Percentiles rank a stretch among this genome's conserved stretches.
These are phyloP conservation scores for Silybum marianum DNA, from an alignment of 129 eudicot genomes.

Conservation along the genomic window DNA sequence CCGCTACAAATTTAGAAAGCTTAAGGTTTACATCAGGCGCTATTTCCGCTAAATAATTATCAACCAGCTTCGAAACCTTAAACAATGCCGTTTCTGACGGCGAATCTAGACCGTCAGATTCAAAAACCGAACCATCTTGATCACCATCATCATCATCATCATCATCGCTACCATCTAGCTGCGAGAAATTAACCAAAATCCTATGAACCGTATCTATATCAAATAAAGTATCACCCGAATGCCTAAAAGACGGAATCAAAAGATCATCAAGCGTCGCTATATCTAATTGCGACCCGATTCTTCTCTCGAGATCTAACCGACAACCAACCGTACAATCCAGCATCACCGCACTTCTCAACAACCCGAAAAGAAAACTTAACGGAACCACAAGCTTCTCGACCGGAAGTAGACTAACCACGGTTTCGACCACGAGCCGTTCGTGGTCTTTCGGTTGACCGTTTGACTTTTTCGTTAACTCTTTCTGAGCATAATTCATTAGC, in stretches of 20 bases:
- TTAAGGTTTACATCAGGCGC: slow-evolving; percentile 95
- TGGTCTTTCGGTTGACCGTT: slow-evolving; percentile 45
- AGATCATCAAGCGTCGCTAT: slow-evolving; percentile 94
- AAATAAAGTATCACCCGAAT: slow-evolving; percentile 82
- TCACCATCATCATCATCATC: slow-evolving; percentile 64
- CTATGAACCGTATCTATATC: slow-evolving; percentile 94
- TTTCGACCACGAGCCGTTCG: slow-evolving; percentile 75
- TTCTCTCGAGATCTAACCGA: slow-evolving; percentile 87
- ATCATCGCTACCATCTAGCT: slow-evolving; percentile 67
- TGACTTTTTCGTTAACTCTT: slow-evolving; percentile 65
- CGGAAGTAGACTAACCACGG: slow-evolving; percentile 79
- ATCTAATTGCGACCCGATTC: slow-evolving; percentile 89
- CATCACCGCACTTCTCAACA: slow-evolving; percentile 76
- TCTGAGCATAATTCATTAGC: slow-evolving; percentile 75
- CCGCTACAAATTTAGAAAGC: slow-evolving; percentile 67
- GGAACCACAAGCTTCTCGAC: slow-evolving; percentile 79
- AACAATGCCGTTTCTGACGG: slow-evolving; percentile 76
- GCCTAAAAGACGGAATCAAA: slow-evolving; percentile 78
- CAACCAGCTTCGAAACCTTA: slow-evolving; percentile 88
- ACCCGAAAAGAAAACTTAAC: slow-evolving; percentile 80
- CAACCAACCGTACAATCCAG: slow-evolving; percentile 69
- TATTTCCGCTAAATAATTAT: slow-evolving; percentile 82
- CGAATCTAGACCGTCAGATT: slow-evolving; percentile 69
- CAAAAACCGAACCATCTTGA: slow-evolving; percentile 79
- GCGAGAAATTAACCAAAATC: slow-evolving; percentile 80